Percentiles rank a stretch among this genome's conserved stretches.
phyloP scores from a whole-genome alignment of 169 alveolate species.

The Plasmodium inui region DNA sequence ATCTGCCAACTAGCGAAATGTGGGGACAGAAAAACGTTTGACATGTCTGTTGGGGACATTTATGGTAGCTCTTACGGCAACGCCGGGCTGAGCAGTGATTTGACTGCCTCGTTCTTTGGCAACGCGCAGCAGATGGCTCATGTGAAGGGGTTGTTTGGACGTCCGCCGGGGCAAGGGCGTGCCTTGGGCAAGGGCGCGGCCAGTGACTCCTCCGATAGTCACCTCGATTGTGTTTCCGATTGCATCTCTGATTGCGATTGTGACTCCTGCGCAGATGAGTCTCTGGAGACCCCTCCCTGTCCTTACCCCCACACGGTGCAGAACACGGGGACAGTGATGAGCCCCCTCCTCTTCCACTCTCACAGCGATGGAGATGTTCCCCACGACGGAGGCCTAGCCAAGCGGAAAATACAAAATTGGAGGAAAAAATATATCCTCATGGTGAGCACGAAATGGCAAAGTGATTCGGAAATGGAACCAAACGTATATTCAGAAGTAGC shows the following conservation, averaged over 20 bases:
- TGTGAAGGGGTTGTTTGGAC: neutral
- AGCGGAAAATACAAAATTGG: neutral
- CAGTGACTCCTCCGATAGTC: neutral
- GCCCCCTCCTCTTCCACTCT: neutral
- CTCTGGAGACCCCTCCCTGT: neutral
- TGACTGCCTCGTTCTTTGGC: slow-evolving; percentile 69
- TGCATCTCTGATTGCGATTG: neutral
- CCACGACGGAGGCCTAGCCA: neutral
- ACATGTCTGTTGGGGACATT: slow-evolving; percentile 70
- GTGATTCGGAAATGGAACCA: neutral
- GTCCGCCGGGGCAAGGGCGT: neutral
- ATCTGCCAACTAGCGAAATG: slow-evolving; percentile 19
- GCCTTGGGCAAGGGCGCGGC: neutral
- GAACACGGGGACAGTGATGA: neutral
- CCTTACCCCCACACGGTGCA: neutral
- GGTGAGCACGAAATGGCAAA: neutral
- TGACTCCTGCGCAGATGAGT: neutral
- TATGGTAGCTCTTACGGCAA: slow-evolving; percentile 41
- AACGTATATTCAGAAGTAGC: neutral
- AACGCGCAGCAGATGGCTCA: slow-evolving; percentile 9
- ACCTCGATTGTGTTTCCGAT: too few species aligned
- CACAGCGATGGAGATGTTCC: neutral
- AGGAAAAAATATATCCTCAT: neutral
- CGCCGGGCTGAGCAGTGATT: slow-evolving; percentile 43
- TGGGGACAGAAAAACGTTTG: slow-evolving; percentile 41